Base-by-base conservation (phyloP, 169 alveolate genomes). In the Amoebophrya sp. region DNA sequence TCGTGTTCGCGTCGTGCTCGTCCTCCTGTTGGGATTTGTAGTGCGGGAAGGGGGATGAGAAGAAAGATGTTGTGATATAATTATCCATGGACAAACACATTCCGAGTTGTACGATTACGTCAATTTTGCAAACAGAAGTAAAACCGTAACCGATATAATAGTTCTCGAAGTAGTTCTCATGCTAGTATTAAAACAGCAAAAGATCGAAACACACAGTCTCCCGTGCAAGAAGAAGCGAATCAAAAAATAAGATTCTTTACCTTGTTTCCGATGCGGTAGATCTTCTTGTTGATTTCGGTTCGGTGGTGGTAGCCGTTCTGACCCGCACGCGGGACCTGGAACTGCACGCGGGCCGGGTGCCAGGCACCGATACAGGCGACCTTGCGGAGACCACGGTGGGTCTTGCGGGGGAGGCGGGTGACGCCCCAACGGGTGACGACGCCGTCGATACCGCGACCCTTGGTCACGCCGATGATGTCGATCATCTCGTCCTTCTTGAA, bases 291-390 rank as follows among this genome's bases (percentile, higher is more conserved):
- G 96, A 98, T 97, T 95, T 99, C 99, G 88, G 99, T 99, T 93
- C 99, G 97, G 95, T 98, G 99, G 95, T 97, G 98, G 95, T 98
- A 99, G 55, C 99, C 99, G 94, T 96, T 96, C 97, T 99, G 99
- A 93, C 99, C 99, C 53, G 99, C 98, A 91, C 99, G 98, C 77
- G 99, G 99, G 90, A 98, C 99, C 92, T 99, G 99, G 97, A 98
- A 99, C 96, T 98, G 99, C 90, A 99, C 99, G 77, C 99, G 96
- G 54, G 99, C 99, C 89, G 99, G 99, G 96, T 99, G 99, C 99
- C 99, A 99, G n/a, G 99, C 98, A 90, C 99, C 99, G 93, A 99
- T 98, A 96, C 99, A 99, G 38, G 99, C 99, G 89, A 99, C 99
- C 97, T 98, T 99, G 91, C 99, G 96, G 95, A 98, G 97, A 88